These are phyloP conservation scores for Leucocoprinus leucothites DNA, from an alignment of 768 basidiomycete species.

Conservation along the genomic window DNA sequence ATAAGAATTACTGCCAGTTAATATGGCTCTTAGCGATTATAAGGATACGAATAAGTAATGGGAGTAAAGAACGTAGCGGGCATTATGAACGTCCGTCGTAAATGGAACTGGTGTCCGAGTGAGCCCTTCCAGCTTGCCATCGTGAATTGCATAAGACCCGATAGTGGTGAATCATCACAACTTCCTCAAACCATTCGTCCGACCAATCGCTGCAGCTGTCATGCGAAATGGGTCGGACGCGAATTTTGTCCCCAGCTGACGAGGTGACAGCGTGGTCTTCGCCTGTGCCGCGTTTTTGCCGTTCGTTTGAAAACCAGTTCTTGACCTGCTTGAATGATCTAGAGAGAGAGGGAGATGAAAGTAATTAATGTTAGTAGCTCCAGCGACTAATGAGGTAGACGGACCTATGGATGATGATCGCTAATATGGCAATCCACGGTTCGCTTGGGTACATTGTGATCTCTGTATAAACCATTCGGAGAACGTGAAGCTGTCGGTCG, in stretches of 20 bases:
- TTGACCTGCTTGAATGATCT: constrained; percentile 61
- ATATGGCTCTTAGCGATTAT: constrained; percentile 10
- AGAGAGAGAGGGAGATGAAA: constrained; percentile 10
- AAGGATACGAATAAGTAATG: constrained; percentile 6
- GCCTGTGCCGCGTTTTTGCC: constrained; percentile 42
- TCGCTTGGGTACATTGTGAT: constrained; percentile 65
- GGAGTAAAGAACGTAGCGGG: constrained; percentile 10
- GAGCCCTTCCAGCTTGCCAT: constrained; percentile 14
- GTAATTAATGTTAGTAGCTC: background rate
- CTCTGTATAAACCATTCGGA: constrained; percentile 62
- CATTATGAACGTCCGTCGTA: constrained; percentile 12
- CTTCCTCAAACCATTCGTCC: constrained; percentile 59
- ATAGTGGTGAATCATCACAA: constrained; percentile 57
- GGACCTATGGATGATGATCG: constrained; percentile 54
- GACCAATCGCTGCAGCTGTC: constrained; percentile 54
- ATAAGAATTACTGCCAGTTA: constrained; percentile 8
- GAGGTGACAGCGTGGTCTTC: constrained; percentile 36
- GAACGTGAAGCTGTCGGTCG: constrained; percentile 52
- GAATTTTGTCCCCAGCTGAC: constrained; percentile 41
- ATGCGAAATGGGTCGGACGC: constrained; percentile 47
- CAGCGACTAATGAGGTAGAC: constrained; percentile 13
- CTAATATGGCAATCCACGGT: constrained; percentile 57
- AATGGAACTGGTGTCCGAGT: constrained; percentile 11
- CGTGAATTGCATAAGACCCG: constrained; percentile 30
- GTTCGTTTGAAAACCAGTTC: constrained; percentile 68